Conservation (phyloP, 371 early-diverging fungal genomes). For the Rhizopus delemar region DNA sequence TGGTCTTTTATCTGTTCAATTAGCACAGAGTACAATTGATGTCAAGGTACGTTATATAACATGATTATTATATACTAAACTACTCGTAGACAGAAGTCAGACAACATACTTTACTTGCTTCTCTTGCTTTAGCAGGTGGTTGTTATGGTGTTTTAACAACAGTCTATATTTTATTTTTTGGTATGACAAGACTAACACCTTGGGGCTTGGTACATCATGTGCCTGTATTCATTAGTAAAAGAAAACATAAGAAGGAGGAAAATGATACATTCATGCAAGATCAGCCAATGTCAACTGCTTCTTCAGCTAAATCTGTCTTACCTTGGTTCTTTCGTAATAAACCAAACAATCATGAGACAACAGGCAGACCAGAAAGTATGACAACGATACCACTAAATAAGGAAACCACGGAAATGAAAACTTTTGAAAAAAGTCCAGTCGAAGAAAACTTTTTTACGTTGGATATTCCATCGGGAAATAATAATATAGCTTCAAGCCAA, state of each 20-base stretch:
- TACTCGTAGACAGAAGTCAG: constrained; percentile 35
- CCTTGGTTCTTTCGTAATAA: constrained; percentile 27
- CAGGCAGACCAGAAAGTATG: not conserved
- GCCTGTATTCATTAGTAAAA: constrained; percentile 25
- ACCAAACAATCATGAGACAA: not conserved
- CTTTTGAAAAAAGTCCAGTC: not conserved
- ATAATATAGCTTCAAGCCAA: not conserved
- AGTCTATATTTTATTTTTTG: constrained; percentile 43
- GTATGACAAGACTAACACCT: constrained; percentile 46
- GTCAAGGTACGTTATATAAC: constrained; percentile 27
- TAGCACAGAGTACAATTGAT: constrained; percentile 33
- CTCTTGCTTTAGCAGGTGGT: constrained; percentile 46
- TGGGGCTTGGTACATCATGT: constrained; percentile 45
- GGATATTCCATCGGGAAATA: not conserved
- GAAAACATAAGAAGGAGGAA: constrained; percentile 6
- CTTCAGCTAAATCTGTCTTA: not conserved
- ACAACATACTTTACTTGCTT: constrained; percentile 41
- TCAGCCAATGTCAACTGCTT: not conserved
- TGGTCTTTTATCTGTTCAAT: constrained; percentile 37
- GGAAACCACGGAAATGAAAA: not conserved
- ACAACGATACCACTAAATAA: not conserved
- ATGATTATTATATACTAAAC: not conserved
- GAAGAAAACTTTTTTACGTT: not conserved
- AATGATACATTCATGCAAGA: not conserved
- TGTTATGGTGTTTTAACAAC: constrained; percentile 43